phyloP scores from a whole-genome alignment of 73 alveolate genomes.

The Diophrys sp. region DNA sequence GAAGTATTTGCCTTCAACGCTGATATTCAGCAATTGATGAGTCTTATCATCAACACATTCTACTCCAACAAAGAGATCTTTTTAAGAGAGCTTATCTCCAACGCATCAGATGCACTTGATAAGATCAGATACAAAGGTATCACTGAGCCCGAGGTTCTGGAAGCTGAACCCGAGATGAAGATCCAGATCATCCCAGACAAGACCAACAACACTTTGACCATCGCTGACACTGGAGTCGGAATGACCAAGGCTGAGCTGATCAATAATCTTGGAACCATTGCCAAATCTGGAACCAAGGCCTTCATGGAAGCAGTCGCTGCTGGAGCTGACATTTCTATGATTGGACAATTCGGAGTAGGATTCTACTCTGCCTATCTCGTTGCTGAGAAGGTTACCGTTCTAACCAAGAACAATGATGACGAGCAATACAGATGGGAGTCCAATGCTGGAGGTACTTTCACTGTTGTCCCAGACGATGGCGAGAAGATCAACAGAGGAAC shows the following conservation, averaged over 20 bases:
- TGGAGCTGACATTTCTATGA: slow-evolving; percentile 99
- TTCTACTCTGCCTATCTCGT: slow-evolving; percentile 98
- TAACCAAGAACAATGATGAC: slow-evolving; percentile 93
- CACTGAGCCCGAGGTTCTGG: slow-evolving; percentile 96
- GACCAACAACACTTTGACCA: slow-evolving; percentile 97
- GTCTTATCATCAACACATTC: slow-evolving; percentile 99
- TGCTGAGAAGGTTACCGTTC: slow-evolving; percentile 96
- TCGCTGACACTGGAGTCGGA: slow-evolving; percentile 98
- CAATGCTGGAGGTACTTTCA: slow-evolving; percentile 97
- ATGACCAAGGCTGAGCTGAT: slow-evolving; percentile 99
- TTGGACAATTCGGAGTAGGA: slow-evolving; percentile 99
- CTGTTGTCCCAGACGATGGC: slow-evolving; percentile 84
- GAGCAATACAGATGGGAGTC: slow-evolving; percentile 99
- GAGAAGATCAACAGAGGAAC: slow-evolving; percentile 89
- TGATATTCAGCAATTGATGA: slow-evolving; percentile 98
- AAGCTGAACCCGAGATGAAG: slow-evolving; percentile 89
- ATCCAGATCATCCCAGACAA: slow-evolving; percentile 99
- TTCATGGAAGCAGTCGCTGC: slow-evolving; percentile 99
- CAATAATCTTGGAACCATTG: slow-evolving; percentile 99
- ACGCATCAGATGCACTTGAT: slow-evolving; percentile 93
- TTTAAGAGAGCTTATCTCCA: slow-evolving; percentile 82
- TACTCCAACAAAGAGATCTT: slow-evolving; percentile 97
- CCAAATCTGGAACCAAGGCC: slow-evolving; percentile 99
- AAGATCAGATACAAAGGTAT: slow-evolving; percentile 97
- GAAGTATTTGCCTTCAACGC: slow-evolving; percentile 95